Evolutionary conservation across 2,329 filamentous ascomycete species (phyloP), one percentile per base, ranked within the genome.

Genomic region (Cercospora janseana): DNA sequence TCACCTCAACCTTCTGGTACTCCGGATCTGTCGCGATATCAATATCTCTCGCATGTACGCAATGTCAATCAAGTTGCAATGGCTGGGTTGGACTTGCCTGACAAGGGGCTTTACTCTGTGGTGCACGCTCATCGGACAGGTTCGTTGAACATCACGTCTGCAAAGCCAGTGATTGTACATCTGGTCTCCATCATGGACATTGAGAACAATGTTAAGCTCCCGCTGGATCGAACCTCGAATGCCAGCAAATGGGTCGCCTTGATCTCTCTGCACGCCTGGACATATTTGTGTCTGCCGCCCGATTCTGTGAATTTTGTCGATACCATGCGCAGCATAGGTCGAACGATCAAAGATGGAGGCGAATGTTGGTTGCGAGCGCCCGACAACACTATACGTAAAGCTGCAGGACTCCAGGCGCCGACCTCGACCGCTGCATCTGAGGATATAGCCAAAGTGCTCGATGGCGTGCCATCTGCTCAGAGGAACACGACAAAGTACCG

Each of bases 331-430:
- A 15, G 9, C 1, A 28, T 44, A 16, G 48, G 26, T 6, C n/a
- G 38, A 12, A 45, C n/a, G 1, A 31, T 51, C 10, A 15, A 46
- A 6, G 20, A 40, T 18, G 31, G 16, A n/a, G 32, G 29, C 4
- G 45, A 47, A 40, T 47, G 45, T 18, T 47, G 45, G 45, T 34
- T 47, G 4, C 45, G 45, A 27, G 45, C 34, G 10, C 20, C 45
- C 3, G 45, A 47, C 24, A 46, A 27, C 4, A 18, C 29, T 2
- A 37, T 46, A 4, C 8, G 27, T 9, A 27, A 21, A 9, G 43
- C 43, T 37, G 44, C 31, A 16, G 31, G 31, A 8, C 10, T 47
- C 9, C 31, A 38, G 18, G 10, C 31, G 20, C 21, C 21, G 4
- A 38, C 29, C 8, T 15, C 21, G 5, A 16, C 4, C 15, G 42